phyloP scores from a whole-genome alignment of 2,329 filamentous ascomycete genomes.

The Pyricularia grisea region DNA sequence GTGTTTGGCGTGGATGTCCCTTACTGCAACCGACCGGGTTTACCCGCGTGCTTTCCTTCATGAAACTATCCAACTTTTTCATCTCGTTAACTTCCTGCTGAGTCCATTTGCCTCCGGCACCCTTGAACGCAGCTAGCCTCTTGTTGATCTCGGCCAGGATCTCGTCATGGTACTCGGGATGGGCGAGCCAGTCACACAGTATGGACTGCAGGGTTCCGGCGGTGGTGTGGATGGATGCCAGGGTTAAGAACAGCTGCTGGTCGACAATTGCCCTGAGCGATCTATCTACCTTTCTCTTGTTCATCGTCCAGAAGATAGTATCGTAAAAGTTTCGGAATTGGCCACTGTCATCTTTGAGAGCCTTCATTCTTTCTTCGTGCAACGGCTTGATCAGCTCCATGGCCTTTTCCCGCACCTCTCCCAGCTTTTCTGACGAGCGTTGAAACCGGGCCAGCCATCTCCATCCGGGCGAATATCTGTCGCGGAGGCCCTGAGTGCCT shows the following conservation, averaged over 20 bases:
- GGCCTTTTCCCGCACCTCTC: not conserved
- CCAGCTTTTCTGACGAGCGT: not conserved
- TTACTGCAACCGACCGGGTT: slow-evolving; percentile 13
- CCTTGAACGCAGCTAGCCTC: slow-evolving; percentile 11
- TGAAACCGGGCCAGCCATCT: not conserved
- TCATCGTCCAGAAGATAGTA: not conserved
- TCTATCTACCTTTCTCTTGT: not conserved
- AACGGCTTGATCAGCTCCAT: not conserved
- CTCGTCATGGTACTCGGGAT: slow-evolving; percentile 38
- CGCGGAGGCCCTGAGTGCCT: not conserved
- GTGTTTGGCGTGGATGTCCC: too few relatives aligned
- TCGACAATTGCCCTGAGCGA: not conserved
- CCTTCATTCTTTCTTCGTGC: not conserved
- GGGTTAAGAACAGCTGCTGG: slow-evolving; percentile 8
- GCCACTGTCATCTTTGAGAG: not conserved
- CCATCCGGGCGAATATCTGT: not conserved
- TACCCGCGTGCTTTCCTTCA: slow-evolving; percentile 24
- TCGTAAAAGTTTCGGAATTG: not conserved
- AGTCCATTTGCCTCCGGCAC: slow-evolving; percentile 8
- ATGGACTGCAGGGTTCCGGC: not conserved
- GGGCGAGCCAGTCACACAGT: slow-evolving; percentile 39
- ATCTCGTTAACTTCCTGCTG: slow-evolving; percentile 18
- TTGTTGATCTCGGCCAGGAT: slow-evolving; percentile 37
- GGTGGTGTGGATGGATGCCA: slow-evolving; percentile 19
- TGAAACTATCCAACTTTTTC: slow-evolving; percentile 22